Evolutionary conservation across 352 stramenopile genomes (phyloP), one percentile per base, ranked within the genome.

Genomic region (Phytophthora parvispora): DNA sequence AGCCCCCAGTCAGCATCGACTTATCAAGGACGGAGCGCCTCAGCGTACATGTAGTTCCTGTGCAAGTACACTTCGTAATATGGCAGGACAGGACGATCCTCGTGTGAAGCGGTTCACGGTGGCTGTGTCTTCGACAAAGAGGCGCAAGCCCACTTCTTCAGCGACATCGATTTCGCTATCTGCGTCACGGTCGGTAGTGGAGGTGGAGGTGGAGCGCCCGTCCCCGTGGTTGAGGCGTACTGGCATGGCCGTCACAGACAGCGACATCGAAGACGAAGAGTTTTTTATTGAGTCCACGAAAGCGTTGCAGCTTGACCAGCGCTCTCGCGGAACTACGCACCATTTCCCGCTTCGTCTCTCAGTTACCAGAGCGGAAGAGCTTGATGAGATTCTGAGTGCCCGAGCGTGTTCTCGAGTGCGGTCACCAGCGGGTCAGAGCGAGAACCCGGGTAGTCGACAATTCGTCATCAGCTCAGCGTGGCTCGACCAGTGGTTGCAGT

Each of bases 41-140:
- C 88, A 96, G 64, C 78, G 88, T 10, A 90, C 88, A 15, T 96
- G 88, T 43, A 82, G 90, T 31, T 69, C 68, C 4, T 96, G 88
- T 70, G 80, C 84, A 7, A 80, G 69, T 31, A 87, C 87, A 1
- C 63, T 96, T 13, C 68, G 72, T 22, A 87, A 86, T 51, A 92
- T 92, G 84, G 81, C 75, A 31, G 69, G 61, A 31, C 84, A 92
- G 68, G 68, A 80, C 22, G 84, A 92, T 54, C 56, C 70, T 45
- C 84, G 84, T 2, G 84, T 92, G 2, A 89, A 89, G 57, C 55
- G 78, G 20, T 82, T 92, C 52, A 78, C 80, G 3, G 69, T 86
- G 0, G 73, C 73, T 43, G 64, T 81, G 2, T 59, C 49, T 5
- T 67, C 73, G 2, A 40, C 47, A 36, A 48, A 50, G 20, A 32